A percentile compares a stretch with the other conserved stretches of the same genome.
These are phyloP conservation scores for Saitozyma podzolica DNA, from an alignment of 768 basidiomycete genomes.

Conservation along the genomic window DNA sequence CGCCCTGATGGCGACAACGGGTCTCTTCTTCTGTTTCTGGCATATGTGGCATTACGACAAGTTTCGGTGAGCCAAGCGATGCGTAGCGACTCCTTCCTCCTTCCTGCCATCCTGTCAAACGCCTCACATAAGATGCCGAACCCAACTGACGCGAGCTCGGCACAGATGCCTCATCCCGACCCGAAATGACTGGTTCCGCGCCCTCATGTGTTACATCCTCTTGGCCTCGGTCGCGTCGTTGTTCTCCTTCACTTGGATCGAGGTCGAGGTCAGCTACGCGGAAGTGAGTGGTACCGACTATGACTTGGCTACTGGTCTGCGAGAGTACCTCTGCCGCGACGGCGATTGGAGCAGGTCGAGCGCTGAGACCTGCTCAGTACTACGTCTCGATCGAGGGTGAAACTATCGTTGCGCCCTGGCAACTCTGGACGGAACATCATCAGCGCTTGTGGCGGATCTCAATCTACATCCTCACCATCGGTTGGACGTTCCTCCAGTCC, in stretches of 20 bases:
- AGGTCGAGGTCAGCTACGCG: conserved; percentile 21
- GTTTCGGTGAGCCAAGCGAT: conserved; percentile 20
- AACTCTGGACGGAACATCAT: conserved; percentile 22
- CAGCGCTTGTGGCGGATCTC: conserved; percentile 14
- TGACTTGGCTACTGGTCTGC: background rate
- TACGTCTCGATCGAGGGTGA: conserved; percentile 19
- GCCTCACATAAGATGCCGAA: too few species aligned
- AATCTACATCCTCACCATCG: conserved; percentile 25
- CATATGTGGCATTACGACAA: conserved; percentile 44
- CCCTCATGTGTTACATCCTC: conserved; percentile 26
- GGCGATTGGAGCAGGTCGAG: background rate
- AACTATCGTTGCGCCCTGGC: conserved; percentile 30
- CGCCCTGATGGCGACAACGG: conserved; percentile 21
- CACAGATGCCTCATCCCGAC: conserved; percentile 26
- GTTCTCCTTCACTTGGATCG: conserved; percentile 17
- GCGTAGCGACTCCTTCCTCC: conserved; percentile 1
- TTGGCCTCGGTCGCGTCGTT: conserved; percentile 15
- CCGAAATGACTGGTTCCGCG: conserved; percentile 29
- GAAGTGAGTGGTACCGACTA: conserved; percentile 16
- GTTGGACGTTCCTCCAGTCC: conserved; percentile 35
- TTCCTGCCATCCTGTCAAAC: too few species aligned
- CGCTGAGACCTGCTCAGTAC: conserved; percentile 25
- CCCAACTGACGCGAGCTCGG: background rate
- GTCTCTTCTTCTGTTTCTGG: conserved; percentile 36
- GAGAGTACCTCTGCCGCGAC: background rate